Base-by-base conservation (phyloP, 2,329 filamentous ascomycete species). In the Epichloe gansuensis region DNA sequence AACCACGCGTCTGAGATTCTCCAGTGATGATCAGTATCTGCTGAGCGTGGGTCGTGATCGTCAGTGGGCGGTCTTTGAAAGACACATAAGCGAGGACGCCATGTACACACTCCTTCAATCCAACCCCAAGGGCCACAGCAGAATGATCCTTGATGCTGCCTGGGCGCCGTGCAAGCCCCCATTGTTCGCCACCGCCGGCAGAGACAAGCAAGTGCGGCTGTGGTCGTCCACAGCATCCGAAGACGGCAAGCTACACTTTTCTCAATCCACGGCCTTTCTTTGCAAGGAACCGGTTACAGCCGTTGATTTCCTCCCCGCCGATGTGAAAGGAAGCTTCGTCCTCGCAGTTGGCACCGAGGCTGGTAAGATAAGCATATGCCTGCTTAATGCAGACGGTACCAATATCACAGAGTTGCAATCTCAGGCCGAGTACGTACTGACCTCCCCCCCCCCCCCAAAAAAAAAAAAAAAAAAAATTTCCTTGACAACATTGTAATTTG, bases 1-100 rank as follows among this genome's bases (percentile, higher is more conserved):
- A 0, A 85, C 90, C 25, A 91, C 89, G 0, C 77, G 86, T 15
- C 72, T 98, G 38, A 76, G 82, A 8, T 98, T 97, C 70, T 90
- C 87, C 0, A 63, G 68, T 0, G 84, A 91, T 59, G 87, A 93
- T 64, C 66, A 65, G 9, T 83, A 81, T 55, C 74, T 98, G 15
- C 75, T 98, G 2, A 96, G 89, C 56, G 91, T 96, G 1, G 91
- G 93, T 2, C 76, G 93, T 54, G 93, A 98, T 67, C 76, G 93
- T 12, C 88, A 95, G 67, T 98, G 91, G 89, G 84, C 82, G 0
- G 73, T 97, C 1, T 98, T 91, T 64, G 71, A 79, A 59, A 74
- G 81, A 40, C 69, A 69, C 36, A 64, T 62, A 5, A 60, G 57
- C 11, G 63, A 65, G 1, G 59, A 60, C 34, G 62, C 63, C 36